Evolutionary conservation across 2,329 filamentous ascomycete genomes (phyloP), one percentile per base, ranked within the genome.

Genomic region (Albophoma yamanashiensis): DNA sequence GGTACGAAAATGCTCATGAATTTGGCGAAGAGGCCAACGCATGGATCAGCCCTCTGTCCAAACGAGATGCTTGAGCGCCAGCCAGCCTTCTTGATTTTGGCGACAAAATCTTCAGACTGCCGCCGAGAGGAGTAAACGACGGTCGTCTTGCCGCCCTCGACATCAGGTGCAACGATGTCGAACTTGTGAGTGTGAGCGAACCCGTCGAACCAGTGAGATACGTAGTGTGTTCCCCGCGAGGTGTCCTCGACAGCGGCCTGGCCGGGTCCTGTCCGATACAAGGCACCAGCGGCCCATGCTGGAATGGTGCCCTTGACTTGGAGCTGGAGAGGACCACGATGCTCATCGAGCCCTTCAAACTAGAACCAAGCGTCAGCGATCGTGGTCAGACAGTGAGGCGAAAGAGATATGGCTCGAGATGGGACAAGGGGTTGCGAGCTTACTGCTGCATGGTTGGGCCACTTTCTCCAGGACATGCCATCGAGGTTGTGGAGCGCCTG

Each of bases 141-240:
- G 0, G 67, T 61, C 0, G 64, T 65, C 50, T 68, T 68, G 36
- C 61, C 62, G 3, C 65, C 63, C 2, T 63, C 65, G 4, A 73
- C 66, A 1, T 68, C 66, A 0, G 77, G 63, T 0, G 79, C 69
- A 3, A 84, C 67, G 39, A 93, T 88, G 60, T 90, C 80, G 69
- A 93, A 93, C 36, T 83, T 84, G 73, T 93, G 89, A 1, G 84
- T 78, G 59, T 89, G 83, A 3, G 84, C 82, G 61, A 91, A 85
- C 7, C 88, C 88, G 69, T 94, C 91, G 65, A 94, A 94, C 90
- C 90, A 94, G 70, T 94, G 89, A 1, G 79, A 82, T 15, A 87
- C 78, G 39, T 79, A 76, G 67, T 86, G 86, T 0, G 78, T 82
- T n/a, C 85, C 84, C 4, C 78, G 77, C 2, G 82, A 73, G 0